phyloP scores from a whole-genome alignment of 768 basidiomycete genomes.

The Sistotremastrum suecicum region DNA sequence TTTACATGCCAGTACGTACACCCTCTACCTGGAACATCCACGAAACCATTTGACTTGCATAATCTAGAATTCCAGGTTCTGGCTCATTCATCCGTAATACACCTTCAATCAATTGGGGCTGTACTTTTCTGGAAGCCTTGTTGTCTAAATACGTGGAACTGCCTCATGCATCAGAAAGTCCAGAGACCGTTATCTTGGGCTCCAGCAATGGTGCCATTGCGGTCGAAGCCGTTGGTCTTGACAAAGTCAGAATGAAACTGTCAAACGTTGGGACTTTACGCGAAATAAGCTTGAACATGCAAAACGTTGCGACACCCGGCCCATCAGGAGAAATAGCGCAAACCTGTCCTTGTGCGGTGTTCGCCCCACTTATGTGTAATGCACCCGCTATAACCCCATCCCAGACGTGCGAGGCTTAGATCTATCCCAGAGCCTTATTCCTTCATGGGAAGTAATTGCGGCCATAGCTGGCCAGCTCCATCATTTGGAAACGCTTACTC shows the following conservation, averaged over 20 bases:
- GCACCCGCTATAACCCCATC: background rate
- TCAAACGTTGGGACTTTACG: slow-evolving; percentile 50
- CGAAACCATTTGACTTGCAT: slow-evolving; percentile 1
- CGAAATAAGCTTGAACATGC: slow-evolving; percentile 68
- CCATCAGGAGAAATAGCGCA: slow-evolving; percentile 34
- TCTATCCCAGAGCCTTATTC: slow-evolving; percentile 61
- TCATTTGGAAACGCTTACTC: slow-evolving; percentile 43
- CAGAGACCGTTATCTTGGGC: slow-evolving; percentile 59
- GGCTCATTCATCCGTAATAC: slow-evolving; percentile 75
- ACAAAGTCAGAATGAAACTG: slow-evolving; percentile 63
- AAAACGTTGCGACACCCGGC: slow-evolving; percentile 37
- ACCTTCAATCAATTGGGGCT: slow-evolving; percentile 40
- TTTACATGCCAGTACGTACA: slow-evolving; percentile 59
- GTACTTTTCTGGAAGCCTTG: slow-evolving; percentile 64
- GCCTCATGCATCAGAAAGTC: slow-evolving; percentile 32
- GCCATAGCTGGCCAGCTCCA: slow-evolving; percentile 49
- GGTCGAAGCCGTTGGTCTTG: slow-evolving; percentile 75
- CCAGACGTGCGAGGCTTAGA: slow-evolving; percentile 70
- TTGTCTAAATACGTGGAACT: slow-evolving; percentile 63
- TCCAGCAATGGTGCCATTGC: slow-evolving; percentile 73
- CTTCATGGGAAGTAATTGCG: slow-evolving; percentile 57
- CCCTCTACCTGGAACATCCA: background rate
- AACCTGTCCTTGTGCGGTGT: slow-evolving; percentile 46
- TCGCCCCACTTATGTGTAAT: slow-evolving; percentile 1
- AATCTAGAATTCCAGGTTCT: slow-evolving; percentile 37